These are phyloP conservation scores for Yamadazyma sp. DNA, from an alignment of 805 yeast species.

Conservation along the genomic window DNA sequence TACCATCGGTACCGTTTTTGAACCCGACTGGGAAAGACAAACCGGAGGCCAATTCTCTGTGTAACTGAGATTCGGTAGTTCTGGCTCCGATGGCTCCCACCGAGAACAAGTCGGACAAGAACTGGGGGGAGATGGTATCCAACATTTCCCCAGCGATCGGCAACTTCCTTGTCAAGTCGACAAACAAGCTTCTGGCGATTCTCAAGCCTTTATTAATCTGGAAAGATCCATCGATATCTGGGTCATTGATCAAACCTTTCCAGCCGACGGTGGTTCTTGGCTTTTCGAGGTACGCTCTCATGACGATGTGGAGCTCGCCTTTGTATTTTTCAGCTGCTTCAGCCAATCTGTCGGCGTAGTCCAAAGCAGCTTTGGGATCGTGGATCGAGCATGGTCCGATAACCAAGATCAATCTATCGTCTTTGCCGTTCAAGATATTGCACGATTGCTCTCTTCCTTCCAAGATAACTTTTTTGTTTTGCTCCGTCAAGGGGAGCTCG, in stretches of 20 bases:
- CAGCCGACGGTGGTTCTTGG: constrained; percentile 99
- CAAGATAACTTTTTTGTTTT: constrained; percentile 61
- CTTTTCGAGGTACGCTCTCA: constrained; percentile 98
- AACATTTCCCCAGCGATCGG: constrained; percentile 98
- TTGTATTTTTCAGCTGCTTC: constrained; percentile 66
- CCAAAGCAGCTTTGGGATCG: constrained; percentile 85
- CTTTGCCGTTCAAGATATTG: constrained; percentile 67
- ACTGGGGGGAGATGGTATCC: constrained; percentile 97
- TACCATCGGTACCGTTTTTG: constrained; percentile 98
- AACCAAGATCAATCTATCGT: constrained; percentile 81
- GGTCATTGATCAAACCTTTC: constrained; percentile 98
- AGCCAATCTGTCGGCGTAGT: constrained; percentile 73
- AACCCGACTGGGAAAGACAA: constrained; percentile 98
- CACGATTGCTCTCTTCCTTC: constrained; percentile 79
- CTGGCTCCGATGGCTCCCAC: constrained; percentile 99
- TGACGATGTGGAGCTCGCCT: constrained; percentile 77
- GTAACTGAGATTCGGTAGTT: constrained; percentile 97
- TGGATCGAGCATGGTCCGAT: constrained; percentile 98
- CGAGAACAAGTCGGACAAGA: constrained; percentile 82
- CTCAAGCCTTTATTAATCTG: constrained; percentile 93
- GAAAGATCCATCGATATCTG: constrained; percentile 88
- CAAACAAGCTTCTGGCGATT: constrained; percentile 80
- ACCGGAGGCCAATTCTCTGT: constrained; percentile 96
- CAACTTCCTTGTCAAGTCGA: constrained; percentile 72
- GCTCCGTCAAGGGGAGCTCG: constrained; percentile 68